Evolutionary conservation across 2,329 filamentous ascomycete species (phyloP), one percentile per base, ranked within the genome.

Genomic region (Aspergillus sp.): DNA sequence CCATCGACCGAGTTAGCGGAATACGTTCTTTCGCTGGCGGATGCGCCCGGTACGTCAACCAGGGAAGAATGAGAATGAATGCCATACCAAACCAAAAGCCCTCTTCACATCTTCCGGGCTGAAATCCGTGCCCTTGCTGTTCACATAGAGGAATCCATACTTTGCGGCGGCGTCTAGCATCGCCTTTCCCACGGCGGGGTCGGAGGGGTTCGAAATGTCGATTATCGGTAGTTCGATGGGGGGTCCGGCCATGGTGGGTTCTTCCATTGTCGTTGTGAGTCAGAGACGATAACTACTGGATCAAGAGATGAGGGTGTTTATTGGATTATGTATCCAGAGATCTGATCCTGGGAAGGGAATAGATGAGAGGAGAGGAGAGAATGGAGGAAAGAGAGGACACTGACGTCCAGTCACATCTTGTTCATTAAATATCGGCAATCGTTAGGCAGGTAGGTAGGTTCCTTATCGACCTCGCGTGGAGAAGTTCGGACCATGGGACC

Each of bases 81-180:
- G 10, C 67, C 77, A 67, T 80, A 95, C 92, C 71, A 96, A 75
- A 14, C 83, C 78, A 79, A 97, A 98, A 9, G 90, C 88, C 49
- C 81, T 79, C 10, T 90, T 82, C 46, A 97, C 86, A 55, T 88
- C 84, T 29, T 83, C 76, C 0, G 82, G 77, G 0, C 88, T 80
- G 52, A 97, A 91, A 61, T 89, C 86, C 12, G 82, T 81, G 49
- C 87, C 89, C 22, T 86, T 83, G 70, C 91, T 93, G 71, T 87
- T 88, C 69, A 98, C 87, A 73, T 95, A 98, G 62, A 97, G 85
- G 75, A 98, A 98, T 62, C 94, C 94, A 76, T 92, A 89, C 56
- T 88, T 87, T 42, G 87, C 85, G 2, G 92, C 93, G 1, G 94
- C 94, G 61, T 90, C 84, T 47, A 97, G 86, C 47, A 98, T 79